Base-by-base conservation (phyloP, 2,329 filamentous ascomycete species). In the Penicillium capsulatum region DNA sequence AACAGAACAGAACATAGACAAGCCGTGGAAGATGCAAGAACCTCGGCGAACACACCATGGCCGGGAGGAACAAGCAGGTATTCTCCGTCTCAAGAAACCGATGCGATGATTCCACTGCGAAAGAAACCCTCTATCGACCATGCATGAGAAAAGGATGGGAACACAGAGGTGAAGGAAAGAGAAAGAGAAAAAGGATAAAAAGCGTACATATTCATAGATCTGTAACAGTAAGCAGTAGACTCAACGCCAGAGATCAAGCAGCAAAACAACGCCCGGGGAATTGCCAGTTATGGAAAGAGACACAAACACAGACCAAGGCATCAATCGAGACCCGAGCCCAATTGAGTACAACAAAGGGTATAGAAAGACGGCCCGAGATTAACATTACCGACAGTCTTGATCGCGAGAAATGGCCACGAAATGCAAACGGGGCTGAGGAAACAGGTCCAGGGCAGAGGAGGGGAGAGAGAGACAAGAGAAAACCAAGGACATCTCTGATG, bases 341-440 rank as follows among this genome's bases (percentile, higher is more conserved):
- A 58, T 48, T 46, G 55, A 54, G 57, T 55, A 60, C 58, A 62
- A 58, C 51, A 61, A 46, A 52, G 60, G 60, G 60, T 64, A 64
- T 64, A 61, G 50, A 50, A 56, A 55, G 48, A 34, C 41, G 56
- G 52, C 53, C 51, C 47, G 54, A 50, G 50, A 59, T 60, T 55
- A 60, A 54, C 51, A 59, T 57, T 61, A 59, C 47, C 44, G 37
- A 45, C 42, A 35, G 44, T 42, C 38, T 30, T 37, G 33, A 44
- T 26, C 19, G 15, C 30, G 36, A 38, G 34, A 34, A 32, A 46
- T 44, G 19, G 41, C 40, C 39, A 48, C 44, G 34, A 44, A 28
- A 53, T 47, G 48, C 36, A 51, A 47, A 38, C n/a, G n/a, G n/a
- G n/a, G n/a, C n/a, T n/a, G n/a, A n/a, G n/a, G n/a, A n/a, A n/a